phyloP scores from a whole-genome alignment of 805 yeast genomes.

The Saitoella complicata region DNA sequence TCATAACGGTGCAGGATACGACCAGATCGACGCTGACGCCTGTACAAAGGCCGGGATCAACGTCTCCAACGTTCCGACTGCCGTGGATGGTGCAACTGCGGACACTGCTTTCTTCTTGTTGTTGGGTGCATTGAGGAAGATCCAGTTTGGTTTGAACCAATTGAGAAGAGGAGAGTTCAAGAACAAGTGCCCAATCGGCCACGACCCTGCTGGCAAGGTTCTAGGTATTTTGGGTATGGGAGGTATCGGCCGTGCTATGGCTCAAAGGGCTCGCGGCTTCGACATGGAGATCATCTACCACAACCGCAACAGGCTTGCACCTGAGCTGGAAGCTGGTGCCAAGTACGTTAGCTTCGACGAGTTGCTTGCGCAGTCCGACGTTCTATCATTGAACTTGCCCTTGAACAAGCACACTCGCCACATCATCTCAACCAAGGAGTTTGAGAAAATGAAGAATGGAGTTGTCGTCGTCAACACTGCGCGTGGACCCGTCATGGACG shows the following conservation, averaged over 20 bases:
- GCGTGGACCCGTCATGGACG: slow-evolving; percentile 67
- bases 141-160: slow-evolving; percentile 39
- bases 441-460: slow-evolving; percentile 61
- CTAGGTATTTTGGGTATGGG: slow-evolving; percentile 82
- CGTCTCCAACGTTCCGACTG: slow-evolving; percentile 46
- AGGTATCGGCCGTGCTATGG: slow-evolving; percentile 72
- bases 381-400: slow-evolving; percentile 63
- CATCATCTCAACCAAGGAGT: slow-evolving; percentile 41
- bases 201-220: slow-evolving; percentile 57
- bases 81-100: slow-evolving; percentile 59
- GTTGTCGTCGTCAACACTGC: slow-evolving; percentile 72
- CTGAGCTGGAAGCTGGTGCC: slow-evolving; percentile 53
- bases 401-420: slow-evolving; percentile 58
- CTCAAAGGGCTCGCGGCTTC: slow-evolving; percentile 56
- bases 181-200: slow-evolving; percentile 43
- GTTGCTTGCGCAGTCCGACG: slow-evolving; percentile 44
- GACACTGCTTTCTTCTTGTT: slow-evolving; percentile 49
- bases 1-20: slow-evolving; percentile 56
- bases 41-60: slow-evolving; percentile 39
- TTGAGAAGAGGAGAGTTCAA: slow-evolving; percentile 54
- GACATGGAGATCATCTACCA: slow-evolving; percentile 65
- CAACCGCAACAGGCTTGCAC: slow-evolving; percentile 43
- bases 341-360: slow-evolving; percentile 60
- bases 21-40: slow-evolving; percentile 45
- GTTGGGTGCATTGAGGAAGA: slow-evolving; percentile 51